Percentiles rank a stretch among this genome's conserved stretches.
These are phyloP conservation scores for Juglanconis oblonga DNA, from an alignment of 2,329 filamentous ascomycete species.

Conservation along the genomic window DNA sequence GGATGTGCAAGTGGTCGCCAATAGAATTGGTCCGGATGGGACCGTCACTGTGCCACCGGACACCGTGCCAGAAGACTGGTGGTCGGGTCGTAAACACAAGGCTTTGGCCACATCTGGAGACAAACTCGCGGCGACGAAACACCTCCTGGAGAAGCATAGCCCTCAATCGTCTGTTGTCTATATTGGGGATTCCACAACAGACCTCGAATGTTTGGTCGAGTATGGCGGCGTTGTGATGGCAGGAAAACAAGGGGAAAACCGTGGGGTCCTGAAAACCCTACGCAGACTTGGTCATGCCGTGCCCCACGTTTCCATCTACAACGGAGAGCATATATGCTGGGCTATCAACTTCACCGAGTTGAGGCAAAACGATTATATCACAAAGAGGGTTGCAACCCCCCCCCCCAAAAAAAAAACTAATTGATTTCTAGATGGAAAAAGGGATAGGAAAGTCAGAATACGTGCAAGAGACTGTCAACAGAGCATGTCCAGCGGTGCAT, in stretches of 20 bases:
- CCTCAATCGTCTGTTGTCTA: constrained; percentile 36
- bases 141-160: constrained; percentile 29
- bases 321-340: constrained; percentile 33
- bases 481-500: no score
- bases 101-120: constrained; percentile 27
- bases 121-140: constrained; percentile 37
- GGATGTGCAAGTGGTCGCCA: constrained; percentile 39
- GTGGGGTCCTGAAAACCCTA: constrained; percentile 33
- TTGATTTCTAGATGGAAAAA: no score
- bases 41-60: neutral
- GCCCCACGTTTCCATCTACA: constrained; percentile 31
- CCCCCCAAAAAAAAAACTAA: no score
- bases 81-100: neutral
- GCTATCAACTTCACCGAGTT: constrained; percentile 41
- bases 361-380: no score
- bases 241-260: constrained; percentile 31
- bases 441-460: no score
- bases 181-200: constrained; percentile 57
- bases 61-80: constrained; percentile 27
- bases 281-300: constrained; percentile 35
- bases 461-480: no score
- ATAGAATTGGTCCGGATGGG: constrained; percentile 32
- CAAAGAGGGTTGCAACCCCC: no score
- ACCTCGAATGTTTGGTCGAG: constrained; percentile 50
- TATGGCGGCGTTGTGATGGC: constrained; percentile 46